Percentiles rank a stretch among this genome's conserved stretches.
These are phyloP conservation scores for Glebionis coronaria DNA, from an alignment of 129 eudicot species.

Conservation along the genomic window DNA sequence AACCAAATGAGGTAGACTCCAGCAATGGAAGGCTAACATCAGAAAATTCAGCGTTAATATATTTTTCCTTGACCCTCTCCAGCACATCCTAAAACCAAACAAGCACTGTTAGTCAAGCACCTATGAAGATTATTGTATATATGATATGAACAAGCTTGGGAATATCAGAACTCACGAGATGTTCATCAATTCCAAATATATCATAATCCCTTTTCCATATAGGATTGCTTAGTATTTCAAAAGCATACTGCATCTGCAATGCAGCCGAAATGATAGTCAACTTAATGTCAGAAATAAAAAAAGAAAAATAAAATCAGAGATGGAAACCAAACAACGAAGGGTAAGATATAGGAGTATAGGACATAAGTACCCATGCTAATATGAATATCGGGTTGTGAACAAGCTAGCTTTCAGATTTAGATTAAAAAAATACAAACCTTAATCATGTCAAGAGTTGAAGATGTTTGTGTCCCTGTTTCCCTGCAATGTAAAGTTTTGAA, in stretches of 20 bases:
- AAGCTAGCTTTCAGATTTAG: not conserved
- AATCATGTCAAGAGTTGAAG: conserved; percentile 48
- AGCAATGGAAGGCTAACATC: conserved; percentile 60
- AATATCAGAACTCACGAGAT: conserved; percentile 45
- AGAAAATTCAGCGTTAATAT: conserved; percentile 45
- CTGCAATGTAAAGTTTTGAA: conserved; percentile 38
- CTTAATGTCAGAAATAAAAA: conserved; percentile 2
- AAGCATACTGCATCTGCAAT: conserved; percentile 82
- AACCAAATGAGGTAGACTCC: conserved; percentile 56
- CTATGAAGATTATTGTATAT: not conserved
- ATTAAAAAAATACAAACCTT: conserved; percentile 45
- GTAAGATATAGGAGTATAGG: too few species aligned
- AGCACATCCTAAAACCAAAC: conserved; percentile 56
- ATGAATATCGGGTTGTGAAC: conserved; percentile 12
- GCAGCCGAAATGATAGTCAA: not conserved
- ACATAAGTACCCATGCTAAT: too few species aligned
- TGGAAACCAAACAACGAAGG: not conserved
- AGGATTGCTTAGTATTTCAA: conserved; percentile 71
- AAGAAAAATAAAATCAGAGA: not conserved
- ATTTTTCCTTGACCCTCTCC: conserved; percentile 46
- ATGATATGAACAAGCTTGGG: not conserved
- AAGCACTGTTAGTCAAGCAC: conserved; percentile 3
- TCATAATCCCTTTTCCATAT: conserved; percentile 93
- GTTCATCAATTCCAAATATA: conserved; percentile 70
- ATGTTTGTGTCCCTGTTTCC: conserved; percentile 48